Evolutionary conservation across 371 early-diverging fungal genomes (phyloP).

Genomic region (Conidiobolus incongruus): DNA sequence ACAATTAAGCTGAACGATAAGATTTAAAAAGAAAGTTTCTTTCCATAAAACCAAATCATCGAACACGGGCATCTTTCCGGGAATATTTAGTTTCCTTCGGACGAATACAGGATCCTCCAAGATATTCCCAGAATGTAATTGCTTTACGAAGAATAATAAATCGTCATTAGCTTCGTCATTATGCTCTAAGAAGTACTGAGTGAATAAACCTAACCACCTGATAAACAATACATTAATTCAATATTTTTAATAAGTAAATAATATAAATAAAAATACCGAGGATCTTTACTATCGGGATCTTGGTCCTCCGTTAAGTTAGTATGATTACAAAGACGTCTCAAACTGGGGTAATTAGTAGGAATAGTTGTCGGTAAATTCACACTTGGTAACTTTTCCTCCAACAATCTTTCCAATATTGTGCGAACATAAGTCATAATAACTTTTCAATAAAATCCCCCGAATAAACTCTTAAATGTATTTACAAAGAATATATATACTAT

Average conservation of each 20-base stretch:
- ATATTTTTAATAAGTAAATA: not conserved
- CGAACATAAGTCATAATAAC: conserved; percentile 3
- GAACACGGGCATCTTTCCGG: conserved; percentile 20
- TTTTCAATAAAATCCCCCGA: no score
- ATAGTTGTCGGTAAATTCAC: not conserved
- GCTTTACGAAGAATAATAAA: conserved; percentile 48
- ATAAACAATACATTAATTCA: not conserved
- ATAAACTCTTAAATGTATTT: no score
- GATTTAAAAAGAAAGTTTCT: conserved; percentile 60
- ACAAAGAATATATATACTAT: no score
- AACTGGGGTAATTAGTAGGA: not conserved
- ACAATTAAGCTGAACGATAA: conserved; percentile 66
- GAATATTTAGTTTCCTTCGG: conserved; percentile 27
- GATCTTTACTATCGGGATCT: conserved; percentile 11
- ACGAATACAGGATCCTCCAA: conserved; percentile 43
- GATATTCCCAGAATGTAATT: conserved; percentile 9
- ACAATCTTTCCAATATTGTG: conserved; percentile 4
- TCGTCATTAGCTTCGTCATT: conserved; percentile 36
- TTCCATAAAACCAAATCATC: conserved; percentile 53
- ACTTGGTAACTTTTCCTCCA: conserved; percentile 5
- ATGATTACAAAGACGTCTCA: not conserved
- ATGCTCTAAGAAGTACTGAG: conserved; percentile 35
- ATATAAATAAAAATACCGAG: conserved; percentile 7
- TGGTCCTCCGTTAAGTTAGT: conserved; percentile 3
- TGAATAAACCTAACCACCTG: conserved; percentile 34